A percentile compares a stretch with the other conserved stretches of the same genome.
Evolutionary conservation across 176 grass and related monocot species (phyloP).

Genomic region (Oryza rufipogon): DNA sequence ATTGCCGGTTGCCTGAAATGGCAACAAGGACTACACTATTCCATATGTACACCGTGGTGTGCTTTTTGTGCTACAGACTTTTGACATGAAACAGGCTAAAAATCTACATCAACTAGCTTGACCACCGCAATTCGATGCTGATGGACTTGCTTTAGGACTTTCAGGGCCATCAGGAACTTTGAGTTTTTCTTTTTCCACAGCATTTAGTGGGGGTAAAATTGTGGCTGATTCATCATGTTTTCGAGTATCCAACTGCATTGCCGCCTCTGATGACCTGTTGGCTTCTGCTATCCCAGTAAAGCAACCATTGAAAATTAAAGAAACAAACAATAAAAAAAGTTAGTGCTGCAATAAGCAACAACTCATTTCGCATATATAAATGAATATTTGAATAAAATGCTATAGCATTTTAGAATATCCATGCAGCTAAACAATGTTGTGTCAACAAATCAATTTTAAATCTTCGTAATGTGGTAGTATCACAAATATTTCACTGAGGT

Average conservation of each 20-base stretch:
- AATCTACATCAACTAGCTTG: conserved; percentile 1
- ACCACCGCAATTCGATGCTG: not conserved
- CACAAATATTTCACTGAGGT: not conserved
- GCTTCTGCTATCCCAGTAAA: conserved; percentile 38
- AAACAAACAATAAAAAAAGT: not conserved
- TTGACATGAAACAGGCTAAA: conserved; percentile 20
- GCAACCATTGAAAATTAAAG: conserved; percentile 1
- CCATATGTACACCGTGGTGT: conserved; percentile 40
- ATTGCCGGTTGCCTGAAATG: conserved; percentile 42
- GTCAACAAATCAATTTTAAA: not conserved
- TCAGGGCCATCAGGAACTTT: not conserved
- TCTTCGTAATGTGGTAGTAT: not conserved
- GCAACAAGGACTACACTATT: conserved; percentile 44
- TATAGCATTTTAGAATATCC: conserved; percentile 8
- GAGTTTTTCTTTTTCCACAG: conserved; percentile 24
- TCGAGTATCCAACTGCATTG: conserved; percentile 25
- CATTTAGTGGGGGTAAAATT: conserved; percentile 12
- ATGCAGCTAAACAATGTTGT: too few relatives aligned
- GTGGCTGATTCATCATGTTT: conserved; percentile 27
- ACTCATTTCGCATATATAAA: not conserved
- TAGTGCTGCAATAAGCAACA: not conserved
- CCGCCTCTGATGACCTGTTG: conserved; percentile 1
- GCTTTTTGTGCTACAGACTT: conserved; percentile 11
- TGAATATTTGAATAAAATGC: not conserved
- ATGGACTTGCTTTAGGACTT: conserved; percentile 2